phyloP scores from a whole-genome alignment of 2,329 filamentous ascomycete species.

The Xylariaceae sp. region DNA sequence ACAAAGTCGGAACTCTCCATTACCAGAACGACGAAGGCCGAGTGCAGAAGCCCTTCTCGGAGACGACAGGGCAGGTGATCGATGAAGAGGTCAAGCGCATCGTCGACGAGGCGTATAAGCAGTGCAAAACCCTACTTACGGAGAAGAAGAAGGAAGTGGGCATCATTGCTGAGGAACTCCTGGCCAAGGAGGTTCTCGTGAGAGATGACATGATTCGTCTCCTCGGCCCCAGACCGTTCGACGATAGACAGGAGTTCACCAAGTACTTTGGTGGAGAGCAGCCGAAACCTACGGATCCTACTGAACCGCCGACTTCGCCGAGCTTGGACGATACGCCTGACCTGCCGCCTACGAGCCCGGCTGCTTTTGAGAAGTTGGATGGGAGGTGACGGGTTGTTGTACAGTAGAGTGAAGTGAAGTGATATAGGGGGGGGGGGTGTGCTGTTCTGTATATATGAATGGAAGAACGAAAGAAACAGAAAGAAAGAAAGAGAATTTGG shows the following conservation, averaged over 20 bases:
- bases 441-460: constrained; percentile 10
- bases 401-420: too few species aligned
- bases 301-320: constrained; percentile 47
- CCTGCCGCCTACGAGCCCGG: constrained; percentile 24
- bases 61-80: constrained; percentile 88
- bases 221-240: constrained; percentile 78
- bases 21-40: constrained; percentile 81
- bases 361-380: constrained; percentile 25
- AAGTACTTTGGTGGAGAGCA: constrained; percentile 78
- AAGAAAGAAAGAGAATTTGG: too few species aligned
- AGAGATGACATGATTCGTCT: constrained; percentile 90
- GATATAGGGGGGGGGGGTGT: background rate
- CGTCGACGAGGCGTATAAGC: constrained; percentile 85
- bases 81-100: constrained; percentile 89
- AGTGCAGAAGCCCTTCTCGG: constrained; percentile 91
- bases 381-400: constrained; percentile 17
- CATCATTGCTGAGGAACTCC: constrained; percentile 85
- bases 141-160: constrained; percentile 87
- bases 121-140: constrained; percentile 77
- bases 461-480: background rate
- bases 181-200: constrained; percentile 85
- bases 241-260: constrained; percentile 81
- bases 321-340: constrained; percentile 36
- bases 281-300: constrained; percentile 47
- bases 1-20: constrained; percentile 88